Percentiles rank a stretch among this genome's conserved stretches.
Evolutionary conservation across 2,329 filamentous ascomycete genomes (phyloP).

Genomic region (Dothideomycetes sp.): DNA sequence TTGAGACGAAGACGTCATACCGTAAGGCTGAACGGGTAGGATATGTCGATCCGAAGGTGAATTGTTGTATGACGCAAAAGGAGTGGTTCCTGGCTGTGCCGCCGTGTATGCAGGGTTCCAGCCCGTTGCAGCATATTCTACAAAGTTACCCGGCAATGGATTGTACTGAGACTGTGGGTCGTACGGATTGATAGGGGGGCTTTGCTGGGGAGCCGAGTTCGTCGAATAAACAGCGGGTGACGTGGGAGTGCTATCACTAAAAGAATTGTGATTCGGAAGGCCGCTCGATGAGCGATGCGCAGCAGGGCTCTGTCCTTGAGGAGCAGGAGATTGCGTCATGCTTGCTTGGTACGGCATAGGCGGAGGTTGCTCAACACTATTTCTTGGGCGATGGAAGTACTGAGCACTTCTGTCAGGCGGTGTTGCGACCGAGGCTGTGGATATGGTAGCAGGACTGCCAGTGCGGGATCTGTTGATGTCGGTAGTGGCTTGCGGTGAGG

Average conservation of each 20-base stretch:
- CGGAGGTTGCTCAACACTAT: constrained; percentile 18
- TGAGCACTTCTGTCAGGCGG: constrained; percentile 17
- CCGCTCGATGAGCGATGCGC: neutral
- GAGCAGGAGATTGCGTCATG: neutral
- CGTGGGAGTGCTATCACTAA: neutral
- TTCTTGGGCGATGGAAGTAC: constrained; percentile 19
- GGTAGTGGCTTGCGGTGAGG: constrained; percentile 29
- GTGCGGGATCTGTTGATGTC: constrained; percentile 31
- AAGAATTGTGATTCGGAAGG: no score
- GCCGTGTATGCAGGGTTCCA: constrained; percentile 7
- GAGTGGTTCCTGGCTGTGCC: neutral
- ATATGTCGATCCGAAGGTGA: neutral
- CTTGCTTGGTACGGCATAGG: constrained; percentile 17
- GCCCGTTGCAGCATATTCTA: constrained; percentile 13
- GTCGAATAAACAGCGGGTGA: neutral
- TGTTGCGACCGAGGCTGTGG: constrained; percentile 21
- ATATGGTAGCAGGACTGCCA: constrained; percentile 30
- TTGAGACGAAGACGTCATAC: neutral
- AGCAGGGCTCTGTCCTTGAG: neutral
- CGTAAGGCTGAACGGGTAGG: neutral
- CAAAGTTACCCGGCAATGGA: constrained; percentile 18
- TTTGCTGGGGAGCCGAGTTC: neutral
- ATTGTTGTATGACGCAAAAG: neutral
- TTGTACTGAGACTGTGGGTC: constrained; percentile 12
- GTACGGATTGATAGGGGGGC: neutral